phyloP scores from a whole-genome alignment of 2,329 filamentous ascomycete species.

The Chaetothyriales sp. region DNA sequence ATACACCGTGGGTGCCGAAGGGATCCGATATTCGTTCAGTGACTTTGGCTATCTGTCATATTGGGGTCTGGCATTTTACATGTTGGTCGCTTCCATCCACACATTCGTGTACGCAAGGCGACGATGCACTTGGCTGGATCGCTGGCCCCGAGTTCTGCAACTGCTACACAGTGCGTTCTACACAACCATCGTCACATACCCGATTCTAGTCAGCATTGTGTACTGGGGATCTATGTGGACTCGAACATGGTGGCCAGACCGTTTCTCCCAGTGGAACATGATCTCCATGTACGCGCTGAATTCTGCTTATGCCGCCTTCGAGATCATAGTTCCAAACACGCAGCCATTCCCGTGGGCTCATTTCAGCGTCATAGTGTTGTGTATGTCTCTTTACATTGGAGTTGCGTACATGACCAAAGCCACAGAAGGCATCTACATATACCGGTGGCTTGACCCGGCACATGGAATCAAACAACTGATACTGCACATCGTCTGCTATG shows the following conservation, averaged over 20 bases:
- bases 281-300: conserved; percentile 66
- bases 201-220: conserved; percentile 56
- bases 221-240: conserved; percentile 53
- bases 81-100: conserved; percentile 53
- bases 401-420: conserved; percentile 61
- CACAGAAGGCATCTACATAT: conserved; percentile 61
- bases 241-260: conserved; percentile 39
- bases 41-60: conserved; percentile 74
- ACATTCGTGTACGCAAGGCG: conserved; percentile 51
- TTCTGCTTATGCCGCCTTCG: conserved; percentile 58
- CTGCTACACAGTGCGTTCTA: conserved; percentile 53
- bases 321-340: conserved; percentile 57
- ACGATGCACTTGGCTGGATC: conserved; percentile 36
- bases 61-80: conserved; percentile 74
- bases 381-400: conserved; percentile 58
- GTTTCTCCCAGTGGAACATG: conserved; percentile 35
- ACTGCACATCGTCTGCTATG: background rate
- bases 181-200: conserved; percentile 48
- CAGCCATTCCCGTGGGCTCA: conserved; percentile 50
- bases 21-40: conserved; percentile 42
- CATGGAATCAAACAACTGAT: background rate
- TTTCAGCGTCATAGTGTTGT: conserved; percentile 52
- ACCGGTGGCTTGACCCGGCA: conserved; percentile 58
- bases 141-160: conserved; percentile 48
- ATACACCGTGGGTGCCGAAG: background rate